Conservation (phyloP, 2,329 filamentous ascomycete species). For the Sclerotinia nivalis region DNA sequence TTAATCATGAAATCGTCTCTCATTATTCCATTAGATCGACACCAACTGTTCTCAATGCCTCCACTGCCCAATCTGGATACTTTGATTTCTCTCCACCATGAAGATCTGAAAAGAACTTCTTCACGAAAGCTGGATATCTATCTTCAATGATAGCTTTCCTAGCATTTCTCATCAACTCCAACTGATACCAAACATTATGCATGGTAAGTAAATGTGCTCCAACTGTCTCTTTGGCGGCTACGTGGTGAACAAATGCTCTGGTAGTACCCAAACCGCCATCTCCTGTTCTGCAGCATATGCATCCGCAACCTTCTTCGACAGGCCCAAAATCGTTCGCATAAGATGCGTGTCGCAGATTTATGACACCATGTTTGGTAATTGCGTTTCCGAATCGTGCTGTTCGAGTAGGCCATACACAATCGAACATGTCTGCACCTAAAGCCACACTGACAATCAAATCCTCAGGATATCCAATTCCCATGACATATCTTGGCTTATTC, state of each 20-base stretch:
- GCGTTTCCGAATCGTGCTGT: conserved; percentile 97
- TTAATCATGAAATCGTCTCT: conserved; percentile 3
- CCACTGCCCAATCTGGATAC: conserved; percentile 83
- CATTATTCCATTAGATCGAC: conserved; percentile 62
- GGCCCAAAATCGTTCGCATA: conserved; percentile 81
- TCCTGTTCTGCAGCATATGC: conserved; percentile 69
- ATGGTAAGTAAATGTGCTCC: conserved; percentile 83
- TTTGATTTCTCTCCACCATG: conserved; percentile 63
- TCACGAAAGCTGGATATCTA: conserved; percentile 74
- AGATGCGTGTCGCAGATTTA: conserved; percentile 77
- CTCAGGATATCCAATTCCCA: conserved; percentile 98
- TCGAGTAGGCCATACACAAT: conserved; percentile 97
- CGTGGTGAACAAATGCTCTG: conserved; percentile 86
- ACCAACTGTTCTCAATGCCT: conserved; percentile 74
- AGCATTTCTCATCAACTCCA: conserved; percentile 76
- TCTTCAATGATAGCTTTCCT: conserved; percentile 81
- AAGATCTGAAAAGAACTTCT: conserved; percentile 72
- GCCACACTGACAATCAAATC: conserved; percentile 92
- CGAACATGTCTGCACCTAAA: conserved; percentile 97
- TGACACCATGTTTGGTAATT: conserved; percentile 75
- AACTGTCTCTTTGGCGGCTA: conserved; percentile 91
- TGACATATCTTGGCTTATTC: conserved; percentile 95
- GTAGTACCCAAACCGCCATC: conserved; percentile 79
- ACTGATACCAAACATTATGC: conserved; percentile 92
- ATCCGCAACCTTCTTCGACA: conserved; percentile 80